Evolutionary conservation across 768 basidiomycete genomes (phyloP).

Genomic region (Naganishia vishniacii): DNA sequence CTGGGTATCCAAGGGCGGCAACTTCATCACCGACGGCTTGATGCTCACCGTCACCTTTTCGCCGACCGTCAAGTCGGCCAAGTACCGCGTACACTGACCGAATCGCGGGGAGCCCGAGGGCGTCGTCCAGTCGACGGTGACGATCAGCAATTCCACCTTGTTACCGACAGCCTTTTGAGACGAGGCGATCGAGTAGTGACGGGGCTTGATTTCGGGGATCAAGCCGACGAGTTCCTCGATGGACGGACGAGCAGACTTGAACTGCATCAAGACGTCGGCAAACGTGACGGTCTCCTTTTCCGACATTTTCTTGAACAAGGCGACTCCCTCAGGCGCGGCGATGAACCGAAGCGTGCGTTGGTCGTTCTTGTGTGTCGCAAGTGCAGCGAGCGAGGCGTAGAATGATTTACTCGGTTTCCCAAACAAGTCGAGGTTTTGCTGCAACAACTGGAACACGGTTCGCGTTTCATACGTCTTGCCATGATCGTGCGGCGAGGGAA

Average conservation of each 20-base stretch:
- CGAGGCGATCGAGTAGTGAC: constrained; percentile 97
- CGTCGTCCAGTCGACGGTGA: constrained; percentile 89
- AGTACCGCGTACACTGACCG: constrained; percentile 95
- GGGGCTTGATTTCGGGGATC: constrained; percentile 89
- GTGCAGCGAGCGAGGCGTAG: constrained; percentile 75
- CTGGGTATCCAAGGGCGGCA: constrained; percentile 75
- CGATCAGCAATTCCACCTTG: constrained; percentile 87
- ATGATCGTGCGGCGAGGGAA: constrained; percentile 58
- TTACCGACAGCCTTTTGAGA: constrained; percentile 92
- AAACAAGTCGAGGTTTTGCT: constrained; percentile 94
- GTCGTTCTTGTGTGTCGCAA: constrained; percentile 66
- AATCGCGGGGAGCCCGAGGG: constrained; percentile 70
- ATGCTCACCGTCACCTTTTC: constrained; percentile 95
- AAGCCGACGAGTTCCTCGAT: constrained; percentile 82
- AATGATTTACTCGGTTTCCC: constrained; percentile 94
- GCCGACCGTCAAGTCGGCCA: constrained; percentile 72
- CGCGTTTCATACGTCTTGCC: constrained; percentile 76
- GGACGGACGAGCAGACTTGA: constrained; percentile 69
- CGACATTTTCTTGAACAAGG: constrained; percentile 89
- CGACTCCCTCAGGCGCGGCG: constrained; percentile 79
- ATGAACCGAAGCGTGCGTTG: constrained; percentile 81
- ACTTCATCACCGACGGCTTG: constrained; percentile 99
- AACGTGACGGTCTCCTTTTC: constrained; percentile 95
- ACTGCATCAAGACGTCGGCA: constrained; percentile 73
- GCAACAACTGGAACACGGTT: constrained; percentile 88